These are phyloP conservation scores for Verticillium nubilum DNA, from an alignment of 2,329 filamentous ascomycete genomes.

Conservation along the genomic window DNA sequence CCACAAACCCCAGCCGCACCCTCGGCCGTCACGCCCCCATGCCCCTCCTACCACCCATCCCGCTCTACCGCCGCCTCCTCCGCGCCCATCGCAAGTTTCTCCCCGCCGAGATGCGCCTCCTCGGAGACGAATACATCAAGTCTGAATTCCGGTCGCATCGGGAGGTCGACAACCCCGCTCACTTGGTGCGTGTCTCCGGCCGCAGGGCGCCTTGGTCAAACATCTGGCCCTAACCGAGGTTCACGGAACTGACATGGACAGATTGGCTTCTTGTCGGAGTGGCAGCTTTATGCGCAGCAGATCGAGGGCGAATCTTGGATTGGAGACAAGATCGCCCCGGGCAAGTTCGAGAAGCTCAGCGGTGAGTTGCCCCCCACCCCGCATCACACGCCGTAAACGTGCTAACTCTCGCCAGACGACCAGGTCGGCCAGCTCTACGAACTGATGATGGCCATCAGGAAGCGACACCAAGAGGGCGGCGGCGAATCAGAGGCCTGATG, in stretches of 20 bases:
- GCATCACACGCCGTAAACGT: no score
- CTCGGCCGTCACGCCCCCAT: constrained; percentile 36
- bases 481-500: constrained; percentile 18
- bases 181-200: constrained; percentile 60
- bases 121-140: constrained; percentile 93
- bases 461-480: constrained; percentile 21
- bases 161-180: constrained; percentile 81
- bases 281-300: constrained; percentile 92
- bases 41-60: constrained; percentile 80
- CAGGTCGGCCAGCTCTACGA: constrained; percentile 93
- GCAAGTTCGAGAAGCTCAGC: constrained; percentile 89
- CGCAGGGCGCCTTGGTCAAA: not conserved
- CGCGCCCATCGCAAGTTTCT: constrained; percentile 80
- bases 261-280: constrained; percentile 95
- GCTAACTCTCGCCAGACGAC: constrained; percentile 56
- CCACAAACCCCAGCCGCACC: constrained; percentile 19
- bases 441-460: constrained; percentile 75
- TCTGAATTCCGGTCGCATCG: constrained; percentile 83
- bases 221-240: not conserved
- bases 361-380: constrained; percentile 54
- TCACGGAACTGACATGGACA: constrained; percentile 26
- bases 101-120: constrained; percentile 64
- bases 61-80: constrained; percentile 81
- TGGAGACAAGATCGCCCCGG: constrained; percentile 75
- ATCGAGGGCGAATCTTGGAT: constrained; percentile 83